Base-by-base conservation (phyloP, 768 basidiomycete species). In the Suillus subaureus region DNA sequence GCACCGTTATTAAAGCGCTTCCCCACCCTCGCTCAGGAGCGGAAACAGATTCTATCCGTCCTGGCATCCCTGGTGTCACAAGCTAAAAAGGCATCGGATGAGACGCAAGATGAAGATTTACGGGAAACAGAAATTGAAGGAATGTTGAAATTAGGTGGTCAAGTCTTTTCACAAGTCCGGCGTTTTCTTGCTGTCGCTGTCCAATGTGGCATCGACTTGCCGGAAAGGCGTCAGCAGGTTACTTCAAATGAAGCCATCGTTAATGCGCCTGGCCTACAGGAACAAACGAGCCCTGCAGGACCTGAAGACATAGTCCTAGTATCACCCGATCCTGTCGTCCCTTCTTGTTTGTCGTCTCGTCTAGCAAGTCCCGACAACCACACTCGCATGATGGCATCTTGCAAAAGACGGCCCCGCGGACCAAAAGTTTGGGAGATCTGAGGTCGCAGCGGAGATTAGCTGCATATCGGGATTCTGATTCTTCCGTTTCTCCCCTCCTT, bases 61-160 rank as follows among this genome's bases (percentile, higher is more conserved):
- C 84, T 99, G 31, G 91, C 93, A 4, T 84, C 85, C 11, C 83
- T 99, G 43, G 96, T 98, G 15, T 83, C 89, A 1, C 92, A 93
- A 72, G 87, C 94, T 12, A 89, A 87, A 74, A 86, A 82, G 66
- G 88, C 87, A 1, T 89, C 85, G 2, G 84, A 81, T 16, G 76
- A 73, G 18, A 68, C 80, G 0, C 81, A 83, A 13, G 82, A 81
- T 26, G 84, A 82, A 40, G 80, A 83, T 28, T 77, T 73, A 35
- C 84, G 84, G 42, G 81, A 80, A 28, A 68, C 79, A 28, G 91
- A 93, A 72, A 85, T 91, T 16, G 85, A 89, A 61, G 82, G 80
- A 31, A 96, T 97, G 94, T 82, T 97, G 31, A 86, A 87, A 37
- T 82, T 92, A 12, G 92, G 91, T 2, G 87, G 91, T 15, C 88